phyloP scores from a whole-genome alignment of 2,329 filamentous ascomycete genomes.

The Dactylellina leptospora region DNA sequence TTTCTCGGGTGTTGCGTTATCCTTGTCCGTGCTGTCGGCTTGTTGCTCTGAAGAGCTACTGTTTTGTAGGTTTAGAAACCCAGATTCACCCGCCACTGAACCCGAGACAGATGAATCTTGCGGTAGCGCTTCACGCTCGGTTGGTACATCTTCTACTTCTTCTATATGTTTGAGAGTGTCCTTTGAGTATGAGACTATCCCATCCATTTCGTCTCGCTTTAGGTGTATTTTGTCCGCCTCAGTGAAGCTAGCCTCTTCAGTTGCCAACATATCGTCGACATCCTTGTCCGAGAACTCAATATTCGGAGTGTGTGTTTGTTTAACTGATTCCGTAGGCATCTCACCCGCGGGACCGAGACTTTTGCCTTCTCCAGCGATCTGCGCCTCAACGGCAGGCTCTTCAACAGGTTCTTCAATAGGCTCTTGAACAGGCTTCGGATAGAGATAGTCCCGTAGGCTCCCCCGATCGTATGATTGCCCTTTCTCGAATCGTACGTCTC shows the following conservation, averaged over 20 bases:
- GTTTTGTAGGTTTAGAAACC: neutral
- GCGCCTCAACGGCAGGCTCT: neutral
- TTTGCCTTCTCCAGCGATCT: neutral
- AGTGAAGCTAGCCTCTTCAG: neutral
- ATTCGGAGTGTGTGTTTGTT: neutral
- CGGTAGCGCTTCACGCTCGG: neutral
- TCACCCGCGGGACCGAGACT: neutral
- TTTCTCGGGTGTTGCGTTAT: neutral
- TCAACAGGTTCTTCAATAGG: neutral
- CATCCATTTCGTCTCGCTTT: neutral
- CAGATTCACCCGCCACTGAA: neutral
- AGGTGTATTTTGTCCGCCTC: conserved; percentile 8
- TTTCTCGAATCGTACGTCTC: conserved; percentile 11
- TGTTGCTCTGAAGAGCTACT: neutral
- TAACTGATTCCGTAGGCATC: neutral
- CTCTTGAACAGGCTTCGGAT: neutral
- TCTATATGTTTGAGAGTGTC: conserved; percentile 18
- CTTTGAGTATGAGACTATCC: conserved; percentile 16
- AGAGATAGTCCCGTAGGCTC: conserved; percentile 1
- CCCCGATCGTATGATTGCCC: conserved; percentile 20
- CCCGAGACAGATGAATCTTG: no score
- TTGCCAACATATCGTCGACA: conserved; percentile 3
- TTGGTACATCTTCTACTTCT: neutral
- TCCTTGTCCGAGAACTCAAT: conserved; percentile 5
- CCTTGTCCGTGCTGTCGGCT: neutral